Evolutionary conservation across 176 grass and related monocot genomes (phyloP), one percentile per base, ranked within the genome.

Genomic region (Oryza officinalis): DNA sequence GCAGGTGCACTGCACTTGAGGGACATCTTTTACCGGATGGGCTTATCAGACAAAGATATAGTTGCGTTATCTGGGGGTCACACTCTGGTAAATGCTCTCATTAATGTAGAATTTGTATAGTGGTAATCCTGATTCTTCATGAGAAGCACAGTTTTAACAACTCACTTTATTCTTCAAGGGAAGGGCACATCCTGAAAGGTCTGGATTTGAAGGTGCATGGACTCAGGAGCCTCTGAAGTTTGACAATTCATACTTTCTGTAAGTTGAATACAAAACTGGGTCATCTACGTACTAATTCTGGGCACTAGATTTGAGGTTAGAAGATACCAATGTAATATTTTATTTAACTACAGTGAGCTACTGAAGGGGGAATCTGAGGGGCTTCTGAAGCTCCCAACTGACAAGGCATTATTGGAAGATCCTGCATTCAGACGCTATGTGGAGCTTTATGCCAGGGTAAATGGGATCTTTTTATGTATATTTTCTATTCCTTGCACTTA

Each of bases 11-110:
- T 76, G 33, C 96, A 96, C 89, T 86, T 99, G 3, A 94, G 89
- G 88, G 93, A 96, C 54, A 94, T 99, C 84, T 96, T 99, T 81
- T 84, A 87, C 61, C 88, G 96, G 79, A 99, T 96, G 96, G 93
- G 93, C 67, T 84, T 99, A 75, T 84, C 89, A 27, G 93, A 99
- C 84, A 99, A 94, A 88, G 96, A 99, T 84, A 99, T 99, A 28
- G 91, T 99, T 47, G 91, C 96, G 75, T 74, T 94, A 52, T 99
- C 93, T 74, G 96, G 96, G 31, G 96, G 74, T 6, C 93, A 98
- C 69, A 94, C 91, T 49, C 87, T 99, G 91, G 93, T 99, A 96
- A 13, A 46, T 28, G 8, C 74, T 71, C 13, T 75, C 46, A 27
- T 63, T 9, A 61, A 31, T 75, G 70, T 73, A 82, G 27, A 57